These are phyloP conservation scores for Alternaria incomplexa DNA, from an alignment of 2,329 filamentous ascomycete species.

Conservation along the genomic window DNA sequence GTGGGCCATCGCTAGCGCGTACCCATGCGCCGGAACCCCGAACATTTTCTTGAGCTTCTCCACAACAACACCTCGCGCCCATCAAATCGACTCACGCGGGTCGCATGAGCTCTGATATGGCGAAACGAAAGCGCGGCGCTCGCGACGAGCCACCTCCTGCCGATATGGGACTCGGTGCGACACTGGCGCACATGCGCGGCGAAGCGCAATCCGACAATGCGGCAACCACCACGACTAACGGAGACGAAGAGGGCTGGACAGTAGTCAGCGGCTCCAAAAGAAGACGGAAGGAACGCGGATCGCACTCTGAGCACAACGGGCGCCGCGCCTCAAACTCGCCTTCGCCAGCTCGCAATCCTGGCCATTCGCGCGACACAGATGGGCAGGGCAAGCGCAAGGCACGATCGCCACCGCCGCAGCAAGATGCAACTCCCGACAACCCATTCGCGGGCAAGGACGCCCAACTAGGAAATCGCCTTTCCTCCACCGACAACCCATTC, in stretches of 20 bases:
- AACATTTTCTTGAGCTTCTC: constrained; percentile 7
- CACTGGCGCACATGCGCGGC: constrained; percentile 34
- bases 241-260: constrained; percentile 38
- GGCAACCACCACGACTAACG: constrained; percentile 11
- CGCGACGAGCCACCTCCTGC: constrained; percentile 22
- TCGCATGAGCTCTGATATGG: constrained; percentile 28
- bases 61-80: not conserved
- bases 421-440: constrained; percentile 13
- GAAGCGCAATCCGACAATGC: constrained; percentile 19
- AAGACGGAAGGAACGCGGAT: constrained; percentile 25
- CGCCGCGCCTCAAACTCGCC: constrained; percentile 4
- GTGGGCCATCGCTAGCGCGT: not conserved
- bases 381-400: not conserved
- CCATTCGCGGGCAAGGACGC: constrained; percentile 23
- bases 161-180: constrained; percentile 38
- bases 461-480: constrained; percentile 7
- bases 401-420: constrained; percentile 6
- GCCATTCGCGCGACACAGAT: not conserved
- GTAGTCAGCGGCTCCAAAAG: constrained; percentile 34
- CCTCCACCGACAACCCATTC: constrained; percentile 26
- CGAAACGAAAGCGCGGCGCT: constrained; percentile 38
- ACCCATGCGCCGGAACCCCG: not conserved
- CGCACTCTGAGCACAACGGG: constrained; percentile 2
- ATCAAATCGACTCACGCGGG: not conserved
- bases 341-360: constrained; percentile 1